These are phyloP conservation scores for Exserohilum rostratum DNA, from an alignment of 2,329 filamentous ascomycete genomes.

Conservation along the genomic window DNA sequence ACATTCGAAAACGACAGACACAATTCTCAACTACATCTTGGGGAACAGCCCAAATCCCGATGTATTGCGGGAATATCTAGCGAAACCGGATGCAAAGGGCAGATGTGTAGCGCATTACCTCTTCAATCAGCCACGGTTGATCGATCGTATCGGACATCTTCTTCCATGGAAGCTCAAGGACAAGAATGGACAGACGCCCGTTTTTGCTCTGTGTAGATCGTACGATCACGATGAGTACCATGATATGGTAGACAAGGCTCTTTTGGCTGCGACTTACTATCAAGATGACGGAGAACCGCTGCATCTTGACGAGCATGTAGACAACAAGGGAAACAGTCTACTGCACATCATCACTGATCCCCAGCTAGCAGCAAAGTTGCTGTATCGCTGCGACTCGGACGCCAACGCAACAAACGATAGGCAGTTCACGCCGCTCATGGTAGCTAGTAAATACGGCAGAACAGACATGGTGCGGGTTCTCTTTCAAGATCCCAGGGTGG, in stretches of 20 bases:
- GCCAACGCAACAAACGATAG: constrained; percentile 96
- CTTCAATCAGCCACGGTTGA: constrained; percentile 85
- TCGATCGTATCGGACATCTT: constrained; percentile 74
- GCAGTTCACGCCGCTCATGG: constrained; percentile 93
- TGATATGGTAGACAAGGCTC: constrained; percentile 82
- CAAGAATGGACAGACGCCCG: constrained; percentile 95
- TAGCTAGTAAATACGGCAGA: constrained; percentile 96
- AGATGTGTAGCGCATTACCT: constrained; percentile 94
- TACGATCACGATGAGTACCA: constrained; percentile 91
- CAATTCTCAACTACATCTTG: constrained; percentile 74
- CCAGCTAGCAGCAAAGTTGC: constrained; percentile 73
- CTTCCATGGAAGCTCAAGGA: constrained; percentile 90
- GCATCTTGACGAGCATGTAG: constrained; percentile 90
- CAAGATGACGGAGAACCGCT: constrained; percentile 82
- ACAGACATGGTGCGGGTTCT: constrained; percentile 90
- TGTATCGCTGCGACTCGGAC: constrained; percentile 89
- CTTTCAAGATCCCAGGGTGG: constrained; percentile 86
- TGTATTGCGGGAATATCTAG: constrained; percentile 70
- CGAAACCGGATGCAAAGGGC: constrained; percentile 79
- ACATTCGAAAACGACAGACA: constrained; percentile 74
- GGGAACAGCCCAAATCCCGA: constrained; percentile 59
- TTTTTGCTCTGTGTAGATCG: constrained; percentile 92
- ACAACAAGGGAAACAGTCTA: constrained; percentile 90
- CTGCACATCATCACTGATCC: constrained; percentile 94
- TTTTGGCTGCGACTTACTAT: constrained; percentile 73